Percentiles rank a stretch among this genome's conserved stretches.
These are phyloP conservation scores for Stephania cephalantha DNA, from an alignment of 164 flowering plant genomes.

Conservation along the genomic window DNA sequence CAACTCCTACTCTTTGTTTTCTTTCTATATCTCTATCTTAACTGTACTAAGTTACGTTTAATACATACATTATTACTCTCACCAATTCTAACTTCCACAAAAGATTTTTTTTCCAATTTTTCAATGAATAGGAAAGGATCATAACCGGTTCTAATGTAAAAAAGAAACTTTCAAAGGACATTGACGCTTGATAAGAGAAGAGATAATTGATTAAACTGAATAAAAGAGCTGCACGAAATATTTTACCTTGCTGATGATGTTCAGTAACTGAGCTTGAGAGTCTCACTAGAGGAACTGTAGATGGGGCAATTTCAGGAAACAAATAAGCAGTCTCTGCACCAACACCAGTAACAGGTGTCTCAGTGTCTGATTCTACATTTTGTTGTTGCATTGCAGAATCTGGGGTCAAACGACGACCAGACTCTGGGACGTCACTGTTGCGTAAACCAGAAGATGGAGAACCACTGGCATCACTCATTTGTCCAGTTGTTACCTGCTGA, in stretches of 20 bases:
- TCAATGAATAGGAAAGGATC: background rate
- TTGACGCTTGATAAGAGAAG: background rate
- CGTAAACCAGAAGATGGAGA: slow-evolving; percentile 33
- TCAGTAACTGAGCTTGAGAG: slow-evolving; percentile 3
- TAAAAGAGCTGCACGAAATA: background rate
- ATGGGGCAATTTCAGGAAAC: slow-evolving; percentile 2
- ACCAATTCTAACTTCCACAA: too few relatives aligned
- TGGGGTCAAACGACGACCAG: slow-evolving; percentile 21
- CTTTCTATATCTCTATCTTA: too few relatives aligned
- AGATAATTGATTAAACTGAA: background rate
- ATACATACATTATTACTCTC: too few relatives aligned
- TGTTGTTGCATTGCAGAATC: slow-evolving; percentile 30
- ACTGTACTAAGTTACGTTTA: too few relatives aligned
- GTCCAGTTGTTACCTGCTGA: slow-evolving; percentile 40
- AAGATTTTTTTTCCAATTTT: too few relatives aligned
- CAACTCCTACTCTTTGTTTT: too few relatives aligned
- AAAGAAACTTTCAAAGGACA: background rate
- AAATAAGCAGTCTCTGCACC: background rate
- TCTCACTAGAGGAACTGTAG: slow-evolving; percentile 6
- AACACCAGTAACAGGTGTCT: slow-evolving; percentile 27
- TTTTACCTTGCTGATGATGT: slow-evolving; percentile 18
- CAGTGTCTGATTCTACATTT: slow-evolving; percentile 16
- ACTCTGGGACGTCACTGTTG: slow-evolving; percentile 16
- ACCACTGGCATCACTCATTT: slow-evolving; percentile 26
- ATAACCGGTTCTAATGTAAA: background rate